A percentile compares a stretch with the other conserved stretches of the same genome.
These are phyloP conservation scores for Cadophora sp. DNA, from an alignment of 2,329 filamentous ascomycete species.

Conservation along the genomic window DNA sequence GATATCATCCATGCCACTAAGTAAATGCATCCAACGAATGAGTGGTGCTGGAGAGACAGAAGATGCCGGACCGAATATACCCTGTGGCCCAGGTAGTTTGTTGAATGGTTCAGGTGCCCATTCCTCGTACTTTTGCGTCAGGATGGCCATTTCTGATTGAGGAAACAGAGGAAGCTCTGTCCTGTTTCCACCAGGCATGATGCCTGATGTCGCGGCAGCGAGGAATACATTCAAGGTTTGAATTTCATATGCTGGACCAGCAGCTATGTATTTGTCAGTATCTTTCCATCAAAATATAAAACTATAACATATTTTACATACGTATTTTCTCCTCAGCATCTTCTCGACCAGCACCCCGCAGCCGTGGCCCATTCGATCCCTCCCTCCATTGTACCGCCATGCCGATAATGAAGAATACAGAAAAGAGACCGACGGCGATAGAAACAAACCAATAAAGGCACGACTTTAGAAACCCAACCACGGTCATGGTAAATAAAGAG, in stretches of 20 bases:
- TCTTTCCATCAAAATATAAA: background rate
- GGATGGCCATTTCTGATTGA: constrained; percentile 20
- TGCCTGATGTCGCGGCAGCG: constrained; percentile 26
- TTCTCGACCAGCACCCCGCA: constrained; percentile 19
- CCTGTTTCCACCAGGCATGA: constrained; percentile 30
- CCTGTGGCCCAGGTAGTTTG: constrained; percentile 28
- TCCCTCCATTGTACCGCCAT: constrained; percentile 15
- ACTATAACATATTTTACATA: constrained; percentile 19
- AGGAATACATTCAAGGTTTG: constrained; percentile 30
- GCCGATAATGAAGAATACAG: constrained; percentile 13
- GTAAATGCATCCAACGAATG: constrained; percentile 28
- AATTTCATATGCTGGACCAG: constrained; percentile 24
- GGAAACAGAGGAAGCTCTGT: constrained; percentile 33
- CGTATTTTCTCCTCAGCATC: constrained; percentile 31
- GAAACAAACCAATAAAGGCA: constrained; percentile 11
- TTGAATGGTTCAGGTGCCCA: constrained; percentile 36
- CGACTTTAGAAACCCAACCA: constrained; percentile 7
- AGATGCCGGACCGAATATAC: constrained; percentile 22
- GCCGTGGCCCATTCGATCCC: background rate
- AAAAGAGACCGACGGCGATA: constrained; percentile 4
- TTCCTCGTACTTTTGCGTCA: constrained; percentile 30
- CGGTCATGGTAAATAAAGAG: background rate
- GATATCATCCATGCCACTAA: constrained; percentile 31
- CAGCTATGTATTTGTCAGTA: constrained; percentile 19
- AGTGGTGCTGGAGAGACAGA: constrained; percentile 28